Percentiles rank a stretch among this genome's conserved stretches.
phyloP scores from a whole-genome alignment of 441 rosid species.

The Kokia cookei region DNA sequence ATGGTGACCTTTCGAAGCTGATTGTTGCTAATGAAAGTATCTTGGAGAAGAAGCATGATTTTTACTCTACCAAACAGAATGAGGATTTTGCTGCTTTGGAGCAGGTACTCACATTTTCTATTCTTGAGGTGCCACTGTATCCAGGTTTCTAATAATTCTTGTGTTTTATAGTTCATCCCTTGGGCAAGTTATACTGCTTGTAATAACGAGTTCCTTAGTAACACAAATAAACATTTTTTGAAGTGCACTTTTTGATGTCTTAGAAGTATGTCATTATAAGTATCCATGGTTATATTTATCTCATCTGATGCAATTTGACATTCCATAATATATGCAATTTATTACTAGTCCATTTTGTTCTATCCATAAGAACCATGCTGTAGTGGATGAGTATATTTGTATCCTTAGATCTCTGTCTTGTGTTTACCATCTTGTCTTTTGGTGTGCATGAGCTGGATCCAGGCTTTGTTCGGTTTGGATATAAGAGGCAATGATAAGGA shows the following conservation, averaged over 20 bases:
- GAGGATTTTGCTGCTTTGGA: slow-evolving; percentile 92
- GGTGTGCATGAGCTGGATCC: background rate
- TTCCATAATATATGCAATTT: background rate
- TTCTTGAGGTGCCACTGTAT: background rate
- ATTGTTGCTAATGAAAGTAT: slow-evolving; percentile 16
- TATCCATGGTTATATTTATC: background rate
- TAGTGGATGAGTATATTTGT: background rate
- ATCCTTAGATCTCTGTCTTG: background rate
- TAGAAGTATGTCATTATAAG: background rate
- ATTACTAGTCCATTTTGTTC: background rate
- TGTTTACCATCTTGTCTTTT: background rate
- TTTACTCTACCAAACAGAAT: slow-evolving; percentile 51
- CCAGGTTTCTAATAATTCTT: background rate
- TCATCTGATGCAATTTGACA: background rate
- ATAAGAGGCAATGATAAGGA: background rate
- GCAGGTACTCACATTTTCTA: slow-evolving; percentile 46
- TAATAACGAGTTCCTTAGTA: background rate
- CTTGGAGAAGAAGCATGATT: slow-evolving; percentile 33
- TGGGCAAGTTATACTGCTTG: background rate
- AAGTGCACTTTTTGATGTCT: background rate
- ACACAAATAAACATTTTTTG: background rate
- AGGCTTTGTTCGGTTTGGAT: background rate
- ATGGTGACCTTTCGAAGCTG: slow-evolving; percentile 19
- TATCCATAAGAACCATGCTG: background rate
- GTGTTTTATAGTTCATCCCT: background rate